Percentiles rank a stretch among this genome's conserved stretches.
Conservation (phyloP, 2,329 filamentous ascomycete species). For the Aspergillus eucalypticola region DNA sequence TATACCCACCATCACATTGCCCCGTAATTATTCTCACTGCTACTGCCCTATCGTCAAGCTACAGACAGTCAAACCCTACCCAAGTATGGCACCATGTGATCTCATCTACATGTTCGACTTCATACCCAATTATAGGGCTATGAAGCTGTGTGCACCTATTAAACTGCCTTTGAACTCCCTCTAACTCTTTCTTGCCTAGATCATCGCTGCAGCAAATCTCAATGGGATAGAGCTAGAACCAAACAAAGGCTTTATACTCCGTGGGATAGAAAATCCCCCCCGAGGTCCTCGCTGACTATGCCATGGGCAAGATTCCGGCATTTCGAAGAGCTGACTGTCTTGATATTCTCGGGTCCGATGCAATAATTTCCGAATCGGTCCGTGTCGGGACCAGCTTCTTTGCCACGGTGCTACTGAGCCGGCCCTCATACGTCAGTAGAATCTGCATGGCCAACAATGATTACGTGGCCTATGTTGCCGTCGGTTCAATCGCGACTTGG, state of each 20-base stretch:
- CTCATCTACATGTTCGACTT: no score
- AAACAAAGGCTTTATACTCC: not conserved
- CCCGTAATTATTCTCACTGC: no score
- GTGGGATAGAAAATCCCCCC: no score
- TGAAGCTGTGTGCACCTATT: no score
- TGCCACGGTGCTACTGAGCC: constrained; percentile 45
- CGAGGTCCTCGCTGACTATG: constrained; percentile 54
- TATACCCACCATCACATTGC: no score
- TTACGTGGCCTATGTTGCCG: constrained; percentile 20
- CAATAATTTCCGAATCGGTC: constrained; percentile 54
- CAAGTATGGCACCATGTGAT: no score
- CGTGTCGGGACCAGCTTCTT: constrained; percentile 47
- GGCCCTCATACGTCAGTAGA: constrained; percentile 50
- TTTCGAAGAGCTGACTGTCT: constrained; percentile 53
- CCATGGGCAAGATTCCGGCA: constrained; percentile 54
- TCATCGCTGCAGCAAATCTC: constrained; percentile 36
- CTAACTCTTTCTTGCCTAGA: constrained; percentile 10
- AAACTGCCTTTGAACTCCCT: no score
- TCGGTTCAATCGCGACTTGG: constrained; percentile 26
- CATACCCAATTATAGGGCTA: no score
- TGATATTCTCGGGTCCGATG: constrained; percentile 48
- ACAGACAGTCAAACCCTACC: no score
- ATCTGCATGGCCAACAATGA: constrained; percentile 43
- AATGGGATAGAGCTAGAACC: constrained; percentile 35
- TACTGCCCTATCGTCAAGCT: no score